phyloP scores from a whole-genome alignment of 2,329 filamentous ascomycete genomes.

The Aspergillus novoparasiticus region DNA sequence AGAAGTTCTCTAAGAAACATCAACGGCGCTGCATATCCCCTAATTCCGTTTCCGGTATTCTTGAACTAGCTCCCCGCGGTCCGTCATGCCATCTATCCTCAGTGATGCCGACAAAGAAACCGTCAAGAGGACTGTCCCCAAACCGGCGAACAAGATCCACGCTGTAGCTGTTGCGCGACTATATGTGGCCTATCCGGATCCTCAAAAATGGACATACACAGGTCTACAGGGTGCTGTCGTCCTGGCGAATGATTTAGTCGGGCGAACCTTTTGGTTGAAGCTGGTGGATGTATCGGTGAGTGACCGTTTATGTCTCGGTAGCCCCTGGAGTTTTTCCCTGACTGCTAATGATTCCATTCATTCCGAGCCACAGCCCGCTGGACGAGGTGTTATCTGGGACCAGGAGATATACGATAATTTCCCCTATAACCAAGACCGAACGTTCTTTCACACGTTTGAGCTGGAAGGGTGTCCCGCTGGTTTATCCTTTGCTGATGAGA shows the following conservation, averaged over 20 bases:
- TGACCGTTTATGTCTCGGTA: constrained; percentile 24
- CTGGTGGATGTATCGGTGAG: constrained; percentile 92
- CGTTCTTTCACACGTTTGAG: constrained; percentile 98
- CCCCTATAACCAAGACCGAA: constrained; percentile 92
- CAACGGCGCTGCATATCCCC: constrained; percentile 13
- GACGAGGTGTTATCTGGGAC: constrained; percentile 89
- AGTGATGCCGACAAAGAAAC: constrained; percentile 94
- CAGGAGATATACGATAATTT: constrained; percentile 97
- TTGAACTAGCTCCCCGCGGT: constrained; percentile 15
- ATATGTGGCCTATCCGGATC: constrained; percentile 88
- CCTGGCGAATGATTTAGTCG: constrained; percentile 89
- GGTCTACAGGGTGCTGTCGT: constrained; percentile 90
- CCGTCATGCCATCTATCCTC: constrained; percentile 66
- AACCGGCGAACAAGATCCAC: constrained; percentile 95
- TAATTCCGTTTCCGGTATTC: constrained; percentile 20
- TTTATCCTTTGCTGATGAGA: constrained; percentile 92
- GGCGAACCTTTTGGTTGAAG: constrained; percentile 96
- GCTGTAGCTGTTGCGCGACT: constrained; percentile 91
- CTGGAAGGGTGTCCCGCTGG: constrained; percentile 88
- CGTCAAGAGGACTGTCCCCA: constrained; percentile 91
- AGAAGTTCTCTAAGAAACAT: constrained; percentile 12
- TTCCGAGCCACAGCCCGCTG: constrained; percentile 61
- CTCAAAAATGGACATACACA: constrained; percentile 87
- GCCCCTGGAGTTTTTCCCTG: background rate
- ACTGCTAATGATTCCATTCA: constrained; percentile 13